Evolutionary conservation across 208 protist species (phyloP).

Genomic region (Acanthamoeba healyi): DNA sequence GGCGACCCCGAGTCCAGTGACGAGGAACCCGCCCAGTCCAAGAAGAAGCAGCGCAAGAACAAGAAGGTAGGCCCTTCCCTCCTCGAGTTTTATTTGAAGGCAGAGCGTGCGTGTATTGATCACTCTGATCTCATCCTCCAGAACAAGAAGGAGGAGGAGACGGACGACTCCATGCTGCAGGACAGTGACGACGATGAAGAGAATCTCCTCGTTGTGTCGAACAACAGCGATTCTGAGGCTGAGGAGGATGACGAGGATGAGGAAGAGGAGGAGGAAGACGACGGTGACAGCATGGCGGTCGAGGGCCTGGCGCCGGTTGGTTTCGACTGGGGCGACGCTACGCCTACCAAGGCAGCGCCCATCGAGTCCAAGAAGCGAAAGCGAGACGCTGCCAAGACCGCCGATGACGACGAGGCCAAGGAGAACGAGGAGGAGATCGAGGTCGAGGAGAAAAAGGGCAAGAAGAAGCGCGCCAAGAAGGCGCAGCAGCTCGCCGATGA

Average conservation of each 20-base stretch:
- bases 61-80: conserved; percentile 9
- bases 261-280: conserved; percentile 69
- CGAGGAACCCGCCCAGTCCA: not conserved
- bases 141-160: not conserved
- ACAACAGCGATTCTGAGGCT: conserved; percentile 42
- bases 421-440: conserved; percentile 82
- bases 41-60: conserved; percentile 26
- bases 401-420: conserved; percentile 83
- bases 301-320: conserved; percentile 62
- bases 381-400: conserved; percentile 58
- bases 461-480: conserved; percentile 73
- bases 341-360: conserved; percentile 48
- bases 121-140: not conserved
- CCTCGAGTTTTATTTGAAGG: no score
- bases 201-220: not conserved
- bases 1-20: conserved; percentile 30
- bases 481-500: conserved; percentile 45
- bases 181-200: conserved; percentile 70
- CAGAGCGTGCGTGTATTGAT: no score
- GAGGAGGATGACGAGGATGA: conserved; percentile 81
- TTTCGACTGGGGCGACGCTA: conserved; percentile 72
- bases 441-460: conserved; percentile 75
- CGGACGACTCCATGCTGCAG: conserved; percentile 32
- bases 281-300: conserved; percentile 70
- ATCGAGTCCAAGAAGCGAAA: conserved; percentile 67